Conservation (phyloP, 495 filamentous ascomycete genomes). For the Viridothelium virens region DNA sequence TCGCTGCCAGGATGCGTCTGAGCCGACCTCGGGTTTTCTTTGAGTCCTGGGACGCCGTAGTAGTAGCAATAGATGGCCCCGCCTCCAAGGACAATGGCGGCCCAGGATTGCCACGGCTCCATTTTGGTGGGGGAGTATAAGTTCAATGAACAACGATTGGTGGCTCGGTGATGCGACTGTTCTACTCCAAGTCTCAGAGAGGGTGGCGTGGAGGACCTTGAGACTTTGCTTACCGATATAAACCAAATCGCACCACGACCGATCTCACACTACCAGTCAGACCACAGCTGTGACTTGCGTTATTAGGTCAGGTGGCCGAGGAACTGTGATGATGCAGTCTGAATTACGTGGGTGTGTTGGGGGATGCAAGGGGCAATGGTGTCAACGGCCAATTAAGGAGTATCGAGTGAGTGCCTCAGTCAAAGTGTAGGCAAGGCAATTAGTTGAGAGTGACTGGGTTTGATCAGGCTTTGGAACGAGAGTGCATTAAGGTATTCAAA, state of each 20-base stretch:
- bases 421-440: not conserved
- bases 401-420: not conserved
- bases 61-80: conserved; percentile 28
- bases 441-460: not conserved
- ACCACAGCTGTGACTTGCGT: not conserved
- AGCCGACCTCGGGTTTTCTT: conserved; percentile 10
- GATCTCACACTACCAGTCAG: not conserved
- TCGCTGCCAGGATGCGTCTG: conserved; percentile 10
- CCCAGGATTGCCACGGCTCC: conserved; percentile 29
- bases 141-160: not conserved
- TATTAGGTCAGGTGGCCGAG: too few relatives aligned
- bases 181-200: not conserved
- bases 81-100: conserved; percentile 19
- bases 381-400: not conserved
- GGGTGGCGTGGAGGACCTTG: not conserved
- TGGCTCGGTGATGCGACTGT: not conserved
- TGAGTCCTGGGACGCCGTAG: conserved; percentile 14
- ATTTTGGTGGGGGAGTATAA: conserved; percentile 13
- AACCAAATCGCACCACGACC: not conserved
- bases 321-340: not conserved
- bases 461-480: conserved; percentile 3
- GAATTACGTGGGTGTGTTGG: not conserved
- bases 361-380: conserved; percentile 6
- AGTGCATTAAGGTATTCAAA: not conserved
- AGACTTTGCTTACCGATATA: not conserved